These are phyloP conservation scores for Monosporozyma solicola DNA, from an alignment of 805 yeast genomes.

Conservation along the genomic window DNA sequence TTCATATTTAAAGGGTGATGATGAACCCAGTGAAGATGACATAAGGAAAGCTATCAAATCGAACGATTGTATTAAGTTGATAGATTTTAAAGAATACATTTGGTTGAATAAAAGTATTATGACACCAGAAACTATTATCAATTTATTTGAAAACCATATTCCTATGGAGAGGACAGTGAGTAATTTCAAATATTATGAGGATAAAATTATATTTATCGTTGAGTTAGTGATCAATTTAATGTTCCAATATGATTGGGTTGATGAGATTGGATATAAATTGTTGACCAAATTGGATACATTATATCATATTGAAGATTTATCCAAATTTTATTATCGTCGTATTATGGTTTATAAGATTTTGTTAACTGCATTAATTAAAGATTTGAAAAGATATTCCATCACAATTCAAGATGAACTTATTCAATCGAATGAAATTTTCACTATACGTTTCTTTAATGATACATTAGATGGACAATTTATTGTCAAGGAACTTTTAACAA, in stretches of 20 bases:
- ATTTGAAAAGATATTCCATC: slow-evolving; percentile 9
- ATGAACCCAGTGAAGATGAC: slow-evolving; percentile 91
- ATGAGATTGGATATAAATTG: slow-evolving; percentile 16
- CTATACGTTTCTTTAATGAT: slow-evolving; percentile 20
- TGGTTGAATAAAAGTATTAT: slow-evolving; percentile 36
- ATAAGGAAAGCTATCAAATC: slow-evolving; percentile 78
- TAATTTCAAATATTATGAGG: slow-evolving; percentile 35
- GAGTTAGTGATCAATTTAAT: slow-evolving; percentile 33
- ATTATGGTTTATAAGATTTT: slow-evolving; percentile 32
- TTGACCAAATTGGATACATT: slow-evolving; percentile 12
- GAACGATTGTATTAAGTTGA: slow-evolving; percentile 69
- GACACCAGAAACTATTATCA: slow-evolving; percentile 21
- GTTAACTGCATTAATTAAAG: slow-evolving; percentile 16
- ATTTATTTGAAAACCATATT: slow-evolving; percentile 28
- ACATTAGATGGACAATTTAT: slow-evolving; percentile 29
- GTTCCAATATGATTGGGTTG: slow-evolving; percentile 27
- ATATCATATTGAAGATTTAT: slow-evolving; percentile 10
- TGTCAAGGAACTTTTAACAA: neutral
- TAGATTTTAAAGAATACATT: slow-evolving; percentile 50
- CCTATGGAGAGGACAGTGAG: slow-evolving; percentile 27
- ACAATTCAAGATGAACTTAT: slow-evolving; percentile 24
- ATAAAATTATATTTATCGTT: slow-evolving; percentile 40
- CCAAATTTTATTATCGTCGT: slow-evolving; percentile 25
- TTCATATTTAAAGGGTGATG: slow-evolving; percentile 87
- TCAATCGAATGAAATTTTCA: slow-evolving; percentile 26